Base-by-base conservation (phyloP, 345 rosid genomes). In the Mangifera indica region DNA sequence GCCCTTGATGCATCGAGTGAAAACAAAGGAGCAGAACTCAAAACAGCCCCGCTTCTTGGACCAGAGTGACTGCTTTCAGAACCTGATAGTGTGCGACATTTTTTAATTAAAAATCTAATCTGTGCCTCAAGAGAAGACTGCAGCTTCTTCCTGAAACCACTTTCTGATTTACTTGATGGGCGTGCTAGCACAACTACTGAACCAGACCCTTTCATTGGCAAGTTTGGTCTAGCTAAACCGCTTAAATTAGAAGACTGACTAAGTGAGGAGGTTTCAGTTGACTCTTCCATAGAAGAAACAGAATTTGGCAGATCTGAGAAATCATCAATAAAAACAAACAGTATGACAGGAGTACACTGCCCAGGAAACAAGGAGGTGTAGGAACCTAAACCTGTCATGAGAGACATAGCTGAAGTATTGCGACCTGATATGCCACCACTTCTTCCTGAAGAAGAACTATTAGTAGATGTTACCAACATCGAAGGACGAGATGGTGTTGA, bases 71-170 rank as follows among this genome's bases (percentile, higher is more conserved):
- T 78, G 32, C 77, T 76, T 75, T 89, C 97, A 7, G 84, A 82
- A 56, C 89, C 82, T 37, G 84, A 82, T 60, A 92, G 87, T 58
- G 81, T 87, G 66, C 90, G 82, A 32, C 96, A 89, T 76, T 92
- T 92, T 79, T 92, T 89, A 66, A 92, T 85, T 52, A 89, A 83
- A 81, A 88, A 89, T 48, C 96, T 86, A 63, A 92, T 78, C 72
- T 89, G 97, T 62, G 91, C 85, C 69, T 92, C 97, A 3, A 89
- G 90, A 56, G 92, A 88, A 62, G 91, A 88, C 79, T 88, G 97
- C 58, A 88, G 66, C 80, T 85, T 89, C 85, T 88, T 92, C 85
- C 81, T 84, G 66, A 82, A 79, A 60, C 92, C 84, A 75, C 87
- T 92, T 79, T 92, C 96, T 26, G 87, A 79, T 83, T 84, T 92